Evolutionary conservation across 2,329 filamentous ascomycete genomes (phyloP).

Genomic region (Lecanicillium sp.): DNA sequence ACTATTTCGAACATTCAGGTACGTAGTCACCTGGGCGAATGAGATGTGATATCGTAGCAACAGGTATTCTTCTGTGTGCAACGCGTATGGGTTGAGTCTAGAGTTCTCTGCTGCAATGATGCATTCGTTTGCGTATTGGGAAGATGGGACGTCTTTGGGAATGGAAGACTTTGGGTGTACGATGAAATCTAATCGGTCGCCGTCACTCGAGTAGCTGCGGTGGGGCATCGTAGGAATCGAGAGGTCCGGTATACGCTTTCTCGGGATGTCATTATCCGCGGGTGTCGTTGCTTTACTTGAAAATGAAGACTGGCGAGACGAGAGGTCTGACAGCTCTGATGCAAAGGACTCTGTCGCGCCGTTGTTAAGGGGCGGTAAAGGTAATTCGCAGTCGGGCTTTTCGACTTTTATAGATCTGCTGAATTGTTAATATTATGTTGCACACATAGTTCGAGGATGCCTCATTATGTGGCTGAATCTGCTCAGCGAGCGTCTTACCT

Average conservation of each 20-base stretch:
- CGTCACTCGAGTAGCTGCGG: conserved; percentile 23
- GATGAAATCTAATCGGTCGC: conserved; percentile 42
- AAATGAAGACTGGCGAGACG: conserved; percentile 46
- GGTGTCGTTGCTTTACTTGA: conserved; percentile 62
- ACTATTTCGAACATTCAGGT: conserved; percentile 92
- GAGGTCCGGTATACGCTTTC: conserved; percentile 19
- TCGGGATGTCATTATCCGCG: conserved; percentile 34
- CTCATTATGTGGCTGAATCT: too few species aligned
- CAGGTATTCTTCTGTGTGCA: conserved; percentile 79
- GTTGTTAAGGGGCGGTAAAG: conserved; percentile 10
- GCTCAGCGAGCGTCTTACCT: background rate
- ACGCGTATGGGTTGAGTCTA: conserved; percentile 78
- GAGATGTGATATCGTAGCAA: conserved; percentile 77
- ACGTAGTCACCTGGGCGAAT: conserved; percentile 84
- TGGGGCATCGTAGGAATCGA: conserved; percentile 1
- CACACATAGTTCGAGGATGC: too few species aligned
- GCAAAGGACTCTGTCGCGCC: conserved; percentile 36
- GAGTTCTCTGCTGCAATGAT: conserved; percentile 85
- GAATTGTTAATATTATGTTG: background rate
- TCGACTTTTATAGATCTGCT: conserved; percentile 5
- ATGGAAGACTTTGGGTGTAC: conserved; percentile 77
- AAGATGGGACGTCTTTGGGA: conserved; percentile 62
- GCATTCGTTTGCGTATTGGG: conserved; percentile 86
- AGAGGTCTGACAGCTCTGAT: conserved; percentile 52
- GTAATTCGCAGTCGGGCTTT: background rate